Percentiles rank a stretch among this genome's conserved stretches.
These are phyloP conservation scores for Casuarina cunninghamiana DNA, from an alignment of 306 rosid genomes.

Conservation along the genomic window DNA sequence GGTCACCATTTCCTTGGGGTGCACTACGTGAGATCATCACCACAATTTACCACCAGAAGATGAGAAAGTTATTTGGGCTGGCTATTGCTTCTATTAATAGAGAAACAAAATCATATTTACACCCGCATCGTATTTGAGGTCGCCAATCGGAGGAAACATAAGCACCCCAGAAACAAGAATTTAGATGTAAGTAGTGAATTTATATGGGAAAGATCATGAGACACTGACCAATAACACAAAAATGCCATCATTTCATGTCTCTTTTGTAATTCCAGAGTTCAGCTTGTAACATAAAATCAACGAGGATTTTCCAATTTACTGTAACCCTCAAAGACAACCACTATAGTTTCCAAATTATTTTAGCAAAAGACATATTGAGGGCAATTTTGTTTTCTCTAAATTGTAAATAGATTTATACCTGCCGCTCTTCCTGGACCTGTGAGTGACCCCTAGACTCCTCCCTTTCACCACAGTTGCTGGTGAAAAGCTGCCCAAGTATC, in stretches of 20 bases:
- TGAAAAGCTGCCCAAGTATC: constrained; percentile 31
- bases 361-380: constrained; percentile 1
- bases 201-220: not conserved
- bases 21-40: not conserved
- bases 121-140: not conserved
- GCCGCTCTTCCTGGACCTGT: constrained; percentile 51
- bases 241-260: not conserved
- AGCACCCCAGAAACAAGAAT: not conserved
- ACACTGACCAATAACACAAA: not conserved
- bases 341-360: constrained; percentile 1
- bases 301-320: not conserved
- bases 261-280: not conserved
- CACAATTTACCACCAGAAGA: not conserved
- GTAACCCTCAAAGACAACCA: not conserved
- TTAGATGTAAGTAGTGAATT: not conserved
- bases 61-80: not conserved
- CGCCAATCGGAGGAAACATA: not conserved
- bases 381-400: not conserved
- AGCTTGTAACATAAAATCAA: constrained; percentile 11
- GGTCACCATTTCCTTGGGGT: not conserved
- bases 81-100: not conserved
- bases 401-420: constrained; percentile 45
- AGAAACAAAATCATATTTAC: not conserved
- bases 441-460: constrained; percentile 35
- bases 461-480: constrained; percentile 34